Percentiles rank a stretch among this genome's conserved stretches.
phyloP scores from a whole-genome alignment of 306 rosid species.

The Canavalia ensiformis region DNA sequence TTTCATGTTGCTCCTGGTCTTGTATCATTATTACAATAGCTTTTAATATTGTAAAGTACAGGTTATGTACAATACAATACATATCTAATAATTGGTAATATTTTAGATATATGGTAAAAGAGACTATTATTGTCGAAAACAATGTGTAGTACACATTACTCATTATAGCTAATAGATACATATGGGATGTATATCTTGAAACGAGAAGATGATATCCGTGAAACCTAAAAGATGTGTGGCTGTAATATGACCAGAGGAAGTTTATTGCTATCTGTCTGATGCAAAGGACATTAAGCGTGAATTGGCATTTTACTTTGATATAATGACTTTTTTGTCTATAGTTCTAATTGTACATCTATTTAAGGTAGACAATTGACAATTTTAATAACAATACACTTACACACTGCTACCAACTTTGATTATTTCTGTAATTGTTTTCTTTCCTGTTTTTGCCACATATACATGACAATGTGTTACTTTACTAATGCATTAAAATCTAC shows the following conservation, averaged over 20 bases:
- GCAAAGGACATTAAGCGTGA: background rate
- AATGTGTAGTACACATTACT: background rate
- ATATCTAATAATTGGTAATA: no score
- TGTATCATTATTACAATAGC: background rate
- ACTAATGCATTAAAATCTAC: conserved; percentile 51
- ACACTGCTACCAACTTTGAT: conserved; percentile 12
- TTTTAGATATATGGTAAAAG: no score
- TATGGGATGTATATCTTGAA: background rate
- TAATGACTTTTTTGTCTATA: background rate
- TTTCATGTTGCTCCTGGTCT: background rate
- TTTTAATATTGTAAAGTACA: no score
- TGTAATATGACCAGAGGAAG: background rate
- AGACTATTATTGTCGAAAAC: no score
- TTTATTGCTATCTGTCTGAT: background rate
- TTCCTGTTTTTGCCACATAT: conserved; percentile 6
- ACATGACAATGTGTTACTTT: conserved; percentile 39
- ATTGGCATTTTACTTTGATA: background rate
- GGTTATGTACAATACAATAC: no score
- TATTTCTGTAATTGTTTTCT: conserved; percentile 10
- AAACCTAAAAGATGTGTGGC: background rate
- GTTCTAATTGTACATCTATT: conserved; percentile 1
- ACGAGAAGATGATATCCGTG: background rate
- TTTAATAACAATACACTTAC: background rate
- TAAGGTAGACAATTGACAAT: background rate
- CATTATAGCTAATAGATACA: conserved; percentile 17